Base-by-base conservation (phyloP, 495 filamentous ascomycete species). In the Penicillium diatomitis region DNA sequence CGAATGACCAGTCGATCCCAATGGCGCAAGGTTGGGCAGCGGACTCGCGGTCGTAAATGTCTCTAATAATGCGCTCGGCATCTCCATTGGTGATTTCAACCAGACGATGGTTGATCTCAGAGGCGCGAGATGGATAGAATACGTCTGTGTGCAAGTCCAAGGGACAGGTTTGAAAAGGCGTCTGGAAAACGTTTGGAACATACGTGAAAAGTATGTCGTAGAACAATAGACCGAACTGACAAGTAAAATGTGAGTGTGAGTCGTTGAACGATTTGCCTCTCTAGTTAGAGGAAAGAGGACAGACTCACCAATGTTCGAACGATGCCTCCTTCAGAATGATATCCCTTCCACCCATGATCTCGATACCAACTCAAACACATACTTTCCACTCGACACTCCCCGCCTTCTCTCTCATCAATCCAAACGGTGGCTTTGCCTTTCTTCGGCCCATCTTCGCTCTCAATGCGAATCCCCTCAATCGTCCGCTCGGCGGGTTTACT, bases 121-220 rank as follows among this genome's bases (percentile, higher is more conserved):
- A 87, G 28, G 84, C 80, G 6, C 92, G 79, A 32, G 82, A 79
- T 0, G 87, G 82, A 59, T 88, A 97, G 73, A 98, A 98, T 11
- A 88, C 83, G 67, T 96, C 92, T 4, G 90, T 96, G 62, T 91
- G 84, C 6, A 98, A 74, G 61, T 98, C 92, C 9, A 98, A 72
- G 1, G 92, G 92, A 57, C 88, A 94, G 0, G 88, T 95, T 61
- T 98, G 92, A 63, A 84, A 98, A 4, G 85, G 75, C 4, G 91
- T 98, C 61, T 97, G 89, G 68, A 97, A 98, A 53, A 97, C 91
- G 54, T 96, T 96, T 27, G 92, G 90, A 30, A 96, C 77, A 67
- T 95, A 95, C 33, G 90, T 76, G 69, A 96, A 97, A 5, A 98
- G 74, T 32, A 96, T 79, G 67, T 97, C 91, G 72, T 83, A 90